phyloP scores from a whole-genome alignment of 805 yeast genomes.

The Schwanniomyces vanrijiae region DNA sequence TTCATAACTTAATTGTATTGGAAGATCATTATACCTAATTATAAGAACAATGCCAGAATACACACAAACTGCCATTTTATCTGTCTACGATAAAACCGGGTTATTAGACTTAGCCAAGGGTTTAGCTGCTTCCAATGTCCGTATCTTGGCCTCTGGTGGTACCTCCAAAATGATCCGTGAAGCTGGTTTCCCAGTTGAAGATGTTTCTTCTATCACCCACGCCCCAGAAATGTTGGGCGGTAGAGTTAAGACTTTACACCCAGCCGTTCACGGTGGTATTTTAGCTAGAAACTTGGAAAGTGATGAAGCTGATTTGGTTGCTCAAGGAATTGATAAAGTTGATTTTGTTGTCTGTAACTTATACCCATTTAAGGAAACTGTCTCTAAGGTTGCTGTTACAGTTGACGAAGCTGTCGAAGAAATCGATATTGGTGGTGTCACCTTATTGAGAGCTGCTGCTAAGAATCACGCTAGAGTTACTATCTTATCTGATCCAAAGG shows the following conservation, averaged over 20 bases:
- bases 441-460: constrained; percentile 96
- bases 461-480: constrained; percentile 97
- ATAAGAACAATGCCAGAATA: constrained; percentile 29
- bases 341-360: constrained; percentile 97
- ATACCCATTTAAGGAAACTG: constrained; percentile 97
- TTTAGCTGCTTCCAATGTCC: constrained; percentile 79
- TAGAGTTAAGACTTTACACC: constrained; percentile 96
- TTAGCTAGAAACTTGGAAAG: constrained; percentile 89
- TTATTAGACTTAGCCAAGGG: constrained; percentile 95
- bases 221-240: constrained; percentile 99
- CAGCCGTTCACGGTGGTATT: constrained; percentile 98
- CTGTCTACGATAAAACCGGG: constrained; percentile 98
- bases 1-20: neutral
- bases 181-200: constrained; percentile 98
- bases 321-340: constrained; percentile 91
- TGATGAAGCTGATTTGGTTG: constrained; percentile 84
- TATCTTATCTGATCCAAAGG: constrained; percentile 90
- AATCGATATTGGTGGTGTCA: constrained; percentile 96
- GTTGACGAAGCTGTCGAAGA: constrained; percentile 98
- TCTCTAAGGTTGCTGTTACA: constrained; percentile 92
- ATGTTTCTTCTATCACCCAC: constrained; percentile 90
- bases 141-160: constrained; percentile 96
- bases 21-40: neutral
- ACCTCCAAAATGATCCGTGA: constrained; percentile 93
- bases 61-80: constrained; percentile 86